Percentiles rank a stretch among this genome's conserved stretches.
These are phyloP conservation scores for Euphorbia schlechtendalii DNA, from an alignment of 441 rosid species.

Conservation along the genomic window DNA sequence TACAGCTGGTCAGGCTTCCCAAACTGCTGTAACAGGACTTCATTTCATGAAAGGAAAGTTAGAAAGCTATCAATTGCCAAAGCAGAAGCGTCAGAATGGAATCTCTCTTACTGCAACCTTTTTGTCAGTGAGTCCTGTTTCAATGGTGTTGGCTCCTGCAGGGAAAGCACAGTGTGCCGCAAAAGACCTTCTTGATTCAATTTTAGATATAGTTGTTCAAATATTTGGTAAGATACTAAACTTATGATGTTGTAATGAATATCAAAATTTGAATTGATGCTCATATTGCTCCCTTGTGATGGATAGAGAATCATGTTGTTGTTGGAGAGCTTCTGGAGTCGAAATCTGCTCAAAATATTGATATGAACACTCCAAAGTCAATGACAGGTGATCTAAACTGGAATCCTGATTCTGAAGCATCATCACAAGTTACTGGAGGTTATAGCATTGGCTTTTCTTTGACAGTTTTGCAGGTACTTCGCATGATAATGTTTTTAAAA, in stretches of 20 bases:
- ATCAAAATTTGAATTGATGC: constrained; percentile 27
- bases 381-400: constrained; percentile 53
- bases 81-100: constrained; percentile 84
- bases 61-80: constrained; percentile 57
- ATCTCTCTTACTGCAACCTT: constrained; percentile 54
- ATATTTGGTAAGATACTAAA: constrained; percentile 68
- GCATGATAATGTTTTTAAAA: constrained; percentile 1
- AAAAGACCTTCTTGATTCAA: constrained; percentile 87
- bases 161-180: constrained; percentile 94
- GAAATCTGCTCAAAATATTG: constrained; percentile 53
- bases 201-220: constrained; percentile 70
- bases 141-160: constrained; percentile 90
- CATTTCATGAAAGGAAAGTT: constrained; percentile 58
- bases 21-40: constrained; percentile 37
- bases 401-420: constrained; percentile 72
- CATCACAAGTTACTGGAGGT: constrained; percentile 81
- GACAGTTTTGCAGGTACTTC: constrained; percentile 86
- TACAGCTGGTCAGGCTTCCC: constrained; percentile 43
- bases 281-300: constrained; percentile 18
- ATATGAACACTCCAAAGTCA: constrained; percentile 62
- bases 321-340: constrained; percentile 90
- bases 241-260: constrained; percentile 1
- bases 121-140: constrained; percentile 93
- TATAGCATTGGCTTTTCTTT: constrained; percentile 87
- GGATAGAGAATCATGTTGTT: constrained; percentile 84